Evolutionary conservation across 108 stramenopile genomes (phyloP).

Genomic region (Phaeodactylum tricornutum): DNA sequence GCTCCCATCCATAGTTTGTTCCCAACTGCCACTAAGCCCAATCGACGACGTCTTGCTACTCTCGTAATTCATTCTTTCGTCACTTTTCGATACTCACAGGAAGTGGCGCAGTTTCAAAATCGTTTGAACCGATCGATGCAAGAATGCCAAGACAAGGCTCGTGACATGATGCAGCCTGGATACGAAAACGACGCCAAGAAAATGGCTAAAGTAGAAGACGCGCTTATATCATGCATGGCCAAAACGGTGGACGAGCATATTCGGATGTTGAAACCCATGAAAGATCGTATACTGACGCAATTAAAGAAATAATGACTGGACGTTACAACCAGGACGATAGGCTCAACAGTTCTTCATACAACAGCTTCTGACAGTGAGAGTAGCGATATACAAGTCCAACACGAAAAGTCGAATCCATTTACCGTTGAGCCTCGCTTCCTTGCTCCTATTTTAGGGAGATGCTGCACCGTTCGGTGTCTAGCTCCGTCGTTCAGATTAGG

Average conservation of each 20-base stretch:
- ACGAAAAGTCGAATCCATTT: too few species aligned
- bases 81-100: constrained; percentile 22
- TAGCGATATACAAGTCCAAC: too few species aligned
- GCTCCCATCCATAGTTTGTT: neutral
- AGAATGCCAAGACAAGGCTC: constrained; percentile 78
- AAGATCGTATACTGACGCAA: constrained; percentile 43
- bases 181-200: constrained; percentile 52
- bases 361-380: neutral
- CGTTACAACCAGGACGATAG: neutral
- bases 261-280: constrained; percentile 64
- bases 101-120: constrained; percentile 74
- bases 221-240: constrained; percentile 53
- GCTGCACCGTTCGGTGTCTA: too few species aligned
- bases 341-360: neutral
- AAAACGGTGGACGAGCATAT: constrained; percentile 63
- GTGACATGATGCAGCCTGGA: constrained; percentile 63
- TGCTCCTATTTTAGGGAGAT: too few species aligned
- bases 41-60: neutral
- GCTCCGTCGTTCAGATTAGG: too few species aligned
- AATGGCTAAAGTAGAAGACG: constrained; percentile 59
- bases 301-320: constrained; percentile 15
- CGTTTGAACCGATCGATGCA: constrained; percentile 70
- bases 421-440: too few species aligned
- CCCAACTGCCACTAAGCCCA: neutral
- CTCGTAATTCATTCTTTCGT: neutral